Conservation (phyloP, 768 basidiomycete genomes). For the Candolleomyces efflorescens region DNA sequence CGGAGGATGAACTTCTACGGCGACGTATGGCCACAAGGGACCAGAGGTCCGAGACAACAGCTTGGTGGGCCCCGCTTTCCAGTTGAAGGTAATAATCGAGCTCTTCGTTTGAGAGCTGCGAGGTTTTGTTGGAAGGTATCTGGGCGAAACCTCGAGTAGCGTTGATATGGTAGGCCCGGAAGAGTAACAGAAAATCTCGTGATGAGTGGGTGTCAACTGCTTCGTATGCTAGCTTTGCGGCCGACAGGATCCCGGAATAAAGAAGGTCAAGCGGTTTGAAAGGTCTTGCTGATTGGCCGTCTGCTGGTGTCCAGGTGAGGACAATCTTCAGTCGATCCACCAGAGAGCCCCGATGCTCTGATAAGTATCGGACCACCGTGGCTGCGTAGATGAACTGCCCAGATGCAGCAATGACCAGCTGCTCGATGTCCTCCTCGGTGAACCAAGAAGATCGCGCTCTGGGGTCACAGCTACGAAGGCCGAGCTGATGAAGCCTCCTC, state of each 20-base stretch:
- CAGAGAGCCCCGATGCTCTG: slow-evolving; percentile 6
- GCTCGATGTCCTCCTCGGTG: neutral
- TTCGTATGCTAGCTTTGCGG: neutral
- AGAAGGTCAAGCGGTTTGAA: slow-evolving; percentile 7
- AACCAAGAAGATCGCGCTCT: slow-evolving; percentile 8
- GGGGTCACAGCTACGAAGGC: neutral
- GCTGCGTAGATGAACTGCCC: slow-evolving; percentile 14
- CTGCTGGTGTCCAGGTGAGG: neutral
- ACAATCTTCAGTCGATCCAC: neutral
- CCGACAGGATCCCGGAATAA: slow-evolving; percentile 3
- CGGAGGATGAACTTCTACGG: neutral
- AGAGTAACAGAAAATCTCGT: neutral
- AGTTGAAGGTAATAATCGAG: neutral
- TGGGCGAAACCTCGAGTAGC: too few relatives aligned
- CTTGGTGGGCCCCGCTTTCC: neutral
- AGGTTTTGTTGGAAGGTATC: too few relatives aligned
- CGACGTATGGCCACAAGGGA: neutral
- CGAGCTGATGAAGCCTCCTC: neutral
- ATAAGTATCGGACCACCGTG: slow-evolving; percentile 10
- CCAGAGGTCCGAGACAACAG: neutral
- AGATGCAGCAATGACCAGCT: slow-evolving; percentile 9
- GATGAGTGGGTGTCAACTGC: neutral
- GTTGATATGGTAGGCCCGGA: neutral
- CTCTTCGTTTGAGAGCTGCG: too few relatives aligned
- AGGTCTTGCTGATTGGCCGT: too few relatives aligned